Conservation (phyloP, 2,329 filamentous ascomycete species). For the Epicoccum sorghinum region DNA sequence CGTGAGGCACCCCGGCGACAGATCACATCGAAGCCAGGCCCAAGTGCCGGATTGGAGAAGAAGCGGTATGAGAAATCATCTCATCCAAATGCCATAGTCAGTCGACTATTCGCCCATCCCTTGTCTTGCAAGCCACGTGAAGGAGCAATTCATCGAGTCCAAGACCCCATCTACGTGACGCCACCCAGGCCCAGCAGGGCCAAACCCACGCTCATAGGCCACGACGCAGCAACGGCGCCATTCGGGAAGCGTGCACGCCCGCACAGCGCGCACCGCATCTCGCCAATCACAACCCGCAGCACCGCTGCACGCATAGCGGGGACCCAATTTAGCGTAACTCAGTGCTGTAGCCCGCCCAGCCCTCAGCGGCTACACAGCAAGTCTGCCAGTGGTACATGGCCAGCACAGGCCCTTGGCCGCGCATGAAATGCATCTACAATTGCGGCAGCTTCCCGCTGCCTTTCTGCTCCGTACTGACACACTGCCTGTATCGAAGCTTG, state of each 20-base stretch:
- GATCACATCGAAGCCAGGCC: constrained; percentile 7
- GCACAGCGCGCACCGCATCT: constrained; percentile 30
- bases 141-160: constrained; percentile 11
- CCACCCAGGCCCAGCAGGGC: constrained; percentile 22
- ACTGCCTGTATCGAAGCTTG: constrained; percentile 40
- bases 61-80: constrained; percentile 18
- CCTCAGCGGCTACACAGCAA: constrained; percentile 32
- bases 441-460: constrained; percentile 37
- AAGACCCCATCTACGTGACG: constrained; percentile 16
- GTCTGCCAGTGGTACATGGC: constrained; percentile 7
- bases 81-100: constrained; percentile 1
- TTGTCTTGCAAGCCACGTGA: constrained; percentile 28
- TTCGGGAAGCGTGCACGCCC: constrained; percentile 25
- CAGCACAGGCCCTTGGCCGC: constrained; percentile 25
- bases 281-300: constrained; percentile 22
- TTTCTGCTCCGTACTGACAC: constrained; percentile 40
- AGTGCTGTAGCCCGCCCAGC: constrained; percentile 10
- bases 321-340: background rate
- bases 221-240: constrained; percentile 17
- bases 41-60: constrained; percentile 10
- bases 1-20: constrained; percentile 29
- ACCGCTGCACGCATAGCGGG: constrained; percentile 7
- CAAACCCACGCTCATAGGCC: constrained; percentile 25
- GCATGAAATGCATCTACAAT: constrained; percentile 46
- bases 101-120: constrained; percentile 14